phyloP scores from a whole-genome alignment of 768 basidiomycete genomes.

The Lactarius sanguifluus region DNA sequence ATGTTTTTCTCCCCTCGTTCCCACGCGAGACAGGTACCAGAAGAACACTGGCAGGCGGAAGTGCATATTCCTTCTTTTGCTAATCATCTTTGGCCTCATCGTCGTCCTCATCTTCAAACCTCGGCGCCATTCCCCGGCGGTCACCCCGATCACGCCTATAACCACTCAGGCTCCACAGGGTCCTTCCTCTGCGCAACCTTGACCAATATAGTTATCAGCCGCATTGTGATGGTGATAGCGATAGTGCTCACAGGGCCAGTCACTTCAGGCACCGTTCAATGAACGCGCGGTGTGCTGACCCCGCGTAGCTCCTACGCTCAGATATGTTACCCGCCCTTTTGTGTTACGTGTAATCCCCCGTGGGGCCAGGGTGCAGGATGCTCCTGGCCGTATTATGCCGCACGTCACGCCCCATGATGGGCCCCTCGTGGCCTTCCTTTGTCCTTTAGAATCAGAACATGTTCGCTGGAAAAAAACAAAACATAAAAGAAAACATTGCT shows the following conservation, averaged over 20 bases:
- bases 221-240: constrained; percentile 11
- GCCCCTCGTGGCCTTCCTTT: constrained; percentile 8
- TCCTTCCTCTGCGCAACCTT: constrained; percentile 2
- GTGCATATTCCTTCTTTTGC: constrained; percentile 88
- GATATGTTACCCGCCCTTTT: constrained; percentile 22
- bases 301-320: constrained; percentile 14
- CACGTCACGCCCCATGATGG: constrained; percentile 10
- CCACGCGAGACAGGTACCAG: constrained; percentile 68
- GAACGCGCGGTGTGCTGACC: not conserved
- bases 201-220: constrained; percentile 6
- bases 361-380: constrained; percentile 2
- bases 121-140: constrained; percentile 47
- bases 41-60: constrained; percentile 89
- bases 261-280: constrained; percentile 1
- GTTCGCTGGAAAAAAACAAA: constrained; percentile 1
- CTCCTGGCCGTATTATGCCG: not conserved
- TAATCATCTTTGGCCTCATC: constrained; percentile 87
- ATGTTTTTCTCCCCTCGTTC: not conserved
- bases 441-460: constrained; percentile 21
- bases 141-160: constrained; percentile 34
- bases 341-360: constrained; percentile 24
- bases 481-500: not conserved
- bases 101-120: constrained; percentile 93
- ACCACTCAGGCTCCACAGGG: constrained; percentile 23
- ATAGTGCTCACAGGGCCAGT: not conserved